phyloP scores from a whole-genome alignment of 1,139 yeast species.

The Candida sanyaensis region DNA sequence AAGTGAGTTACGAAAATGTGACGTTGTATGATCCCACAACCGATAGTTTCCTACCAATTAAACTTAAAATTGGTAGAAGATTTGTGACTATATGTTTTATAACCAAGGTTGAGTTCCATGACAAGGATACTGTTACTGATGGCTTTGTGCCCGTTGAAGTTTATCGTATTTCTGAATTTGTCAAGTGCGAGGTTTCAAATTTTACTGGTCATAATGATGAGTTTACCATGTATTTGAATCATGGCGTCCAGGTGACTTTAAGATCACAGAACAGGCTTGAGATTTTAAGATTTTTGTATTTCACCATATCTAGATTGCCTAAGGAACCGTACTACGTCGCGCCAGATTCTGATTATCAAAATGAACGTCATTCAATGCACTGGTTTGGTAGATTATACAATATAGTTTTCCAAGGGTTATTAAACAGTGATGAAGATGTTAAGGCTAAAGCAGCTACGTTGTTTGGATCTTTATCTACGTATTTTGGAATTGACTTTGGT shows the following conservation, averaged over 20 bases:
- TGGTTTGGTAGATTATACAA: conserved; percentile 65
- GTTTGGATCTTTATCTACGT: conserved; percentile 61
- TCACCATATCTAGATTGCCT: conserved; percentile 58
- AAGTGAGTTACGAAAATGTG: conserved; percentile 63
- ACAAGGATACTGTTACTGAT: conserved; percentile 24
- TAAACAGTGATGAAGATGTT: conserved; percentile 59
- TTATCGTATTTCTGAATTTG: conserved; percentile 50
- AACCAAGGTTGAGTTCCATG: conserved; percentile 25
- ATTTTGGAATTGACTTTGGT: conserved; percentile 65
- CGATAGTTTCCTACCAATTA: conserved; percentile 46
- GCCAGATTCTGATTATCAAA: conserved; percentile 24
- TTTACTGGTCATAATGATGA: conserved; percentile 45
- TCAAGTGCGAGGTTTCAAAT: conserved; percentile 53
- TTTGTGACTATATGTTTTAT: conserved; percentile 60
- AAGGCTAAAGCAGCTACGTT: conserved; percentile 66
- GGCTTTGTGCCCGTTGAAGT: conserved; percentile 54
- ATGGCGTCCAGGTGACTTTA: conserved; percentile 49
- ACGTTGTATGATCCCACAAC: conserved; percentile 44
- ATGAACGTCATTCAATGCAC: conserved; percentile 23
- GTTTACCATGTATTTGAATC: conserved; percentile 56
- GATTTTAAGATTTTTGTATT: conserved; percentile 67
- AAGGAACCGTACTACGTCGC: conserved; percentile 20
- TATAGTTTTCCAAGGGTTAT: conserved; percentile 66
- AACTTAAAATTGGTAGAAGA: conserved; percentile 68
- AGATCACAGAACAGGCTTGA: conserved; percentile 65